These are phyloP conservation scores for Asterella californica DNA, from an alignment of 225 moss, liverwort and hornwort genomes.

Conservation along the genomic window DNA sequence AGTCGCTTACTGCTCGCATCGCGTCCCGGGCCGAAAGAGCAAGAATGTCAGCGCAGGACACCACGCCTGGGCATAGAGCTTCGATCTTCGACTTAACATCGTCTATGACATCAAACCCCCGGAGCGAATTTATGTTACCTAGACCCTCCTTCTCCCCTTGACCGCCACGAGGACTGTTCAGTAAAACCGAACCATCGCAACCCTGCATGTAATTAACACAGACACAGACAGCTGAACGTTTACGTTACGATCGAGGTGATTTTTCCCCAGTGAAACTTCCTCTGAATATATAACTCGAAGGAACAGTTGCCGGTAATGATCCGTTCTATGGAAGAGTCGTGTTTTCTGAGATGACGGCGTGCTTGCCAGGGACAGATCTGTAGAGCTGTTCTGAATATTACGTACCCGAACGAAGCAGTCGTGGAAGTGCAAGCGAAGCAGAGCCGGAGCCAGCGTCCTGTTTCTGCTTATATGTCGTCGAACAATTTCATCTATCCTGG, in stretches of 20 bases:
- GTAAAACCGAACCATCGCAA: slow-evolving; percentile 39
- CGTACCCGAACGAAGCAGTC: slow-evolving; percentile 18
- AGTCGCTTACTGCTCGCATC: background rate
- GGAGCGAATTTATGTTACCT: slow-evolving; percentile 22
- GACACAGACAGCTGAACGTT: background rate
- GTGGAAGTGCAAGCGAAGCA: slow-evolving; percentile 11
- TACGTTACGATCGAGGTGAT: no score
- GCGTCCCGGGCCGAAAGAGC: slow-evolving; percentile 33
- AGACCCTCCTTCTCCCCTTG: slow-evolving; percentile 35
- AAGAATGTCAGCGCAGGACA: slow-evolving; percentile 42
- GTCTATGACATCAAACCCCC: slow-evolving; percentile 43
- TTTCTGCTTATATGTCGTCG: background rate
- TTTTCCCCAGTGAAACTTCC: background rate
- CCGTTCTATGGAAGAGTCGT: no score
- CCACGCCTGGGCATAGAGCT: slow-evolving; percentile 31
- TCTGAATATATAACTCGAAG: no score
- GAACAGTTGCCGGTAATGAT: no score
- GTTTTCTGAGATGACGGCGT: background rate
- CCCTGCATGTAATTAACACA: slow-evolving; percentile 28
- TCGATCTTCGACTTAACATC: slow-evolving; percentile 26
- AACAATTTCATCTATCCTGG: background rate
- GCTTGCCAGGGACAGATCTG: background rate
- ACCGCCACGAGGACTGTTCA: slow-evolving; percentile 26
- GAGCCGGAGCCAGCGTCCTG: slow-evolving; percentile 3
- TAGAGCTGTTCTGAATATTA: background rate